A percentile compares a stretch with the other conserved stretches of the same genome.
Conservation (phyloP, 2,329 filamentous ascomycete species). For the Knufia petricola region DNA sequence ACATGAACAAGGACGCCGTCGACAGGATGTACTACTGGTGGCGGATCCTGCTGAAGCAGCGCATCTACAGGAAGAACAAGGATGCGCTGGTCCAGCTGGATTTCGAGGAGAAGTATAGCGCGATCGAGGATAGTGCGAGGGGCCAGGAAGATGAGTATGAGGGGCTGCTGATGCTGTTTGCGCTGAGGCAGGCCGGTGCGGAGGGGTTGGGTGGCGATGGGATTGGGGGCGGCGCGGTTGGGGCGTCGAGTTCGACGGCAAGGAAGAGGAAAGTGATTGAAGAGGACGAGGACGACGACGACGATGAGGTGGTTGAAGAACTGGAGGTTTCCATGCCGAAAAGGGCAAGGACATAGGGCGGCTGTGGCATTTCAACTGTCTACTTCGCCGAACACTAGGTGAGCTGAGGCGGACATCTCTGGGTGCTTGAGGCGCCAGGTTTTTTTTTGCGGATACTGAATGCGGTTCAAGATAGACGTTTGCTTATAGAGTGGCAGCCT, state of each 20-base stretch:
- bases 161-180: constrained; percentile 39
- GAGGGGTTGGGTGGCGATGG: constrained; percentile 21
- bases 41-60: constrained; percentile 53
- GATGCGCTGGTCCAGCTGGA: constrained; percentile 53
- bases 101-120: constrained; percentile 46
- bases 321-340: constrained; percentile 8
- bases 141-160: constrained; percentile 52
- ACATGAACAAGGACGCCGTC: constrained; percentile 40
- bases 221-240: constrained; percentile 23
- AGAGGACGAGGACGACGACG: constrained; percentile 23
- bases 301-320: constrained; percentile 14
- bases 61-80: constrained; percentile 51
- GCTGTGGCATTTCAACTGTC: not conserved
- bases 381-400: not conserved
- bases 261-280: constrained; percentile 25
- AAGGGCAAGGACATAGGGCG: constrained; percentile 1
- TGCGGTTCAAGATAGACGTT: no score
- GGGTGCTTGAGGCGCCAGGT: no score
- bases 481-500: no score
- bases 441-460: no score
- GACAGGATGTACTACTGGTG: constrained; percentile 57
- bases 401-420: not conserved
- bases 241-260: constrained; percentile 7
- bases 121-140: constrained; percentile 49
- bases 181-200: constrained; percentile 23